Evolutionary conservation across 495 filamentous ascomycete genomes (phyloP).

Genomic region (Amphirosellinia nigrospora): DNA sequence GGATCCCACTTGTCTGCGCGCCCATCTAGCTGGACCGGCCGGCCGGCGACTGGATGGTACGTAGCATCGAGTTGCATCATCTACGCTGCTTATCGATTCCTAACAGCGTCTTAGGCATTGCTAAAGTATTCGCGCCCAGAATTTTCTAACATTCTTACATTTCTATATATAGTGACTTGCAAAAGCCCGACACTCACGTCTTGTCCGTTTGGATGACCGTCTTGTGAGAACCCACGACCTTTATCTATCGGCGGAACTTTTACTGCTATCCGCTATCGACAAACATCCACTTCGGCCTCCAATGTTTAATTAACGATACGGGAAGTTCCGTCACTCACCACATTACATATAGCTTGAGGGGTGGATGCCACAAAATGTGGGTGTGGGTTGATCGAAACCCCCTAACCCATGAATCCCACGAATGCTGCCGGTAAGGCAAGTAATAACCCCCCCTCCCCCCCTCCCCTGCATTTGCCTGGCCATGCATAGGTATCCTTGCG

Average conservation of each 20-base stretch:
- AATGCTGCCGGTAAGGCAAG: slow-evolving; percentile 16
- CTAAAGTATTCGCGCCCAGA: neutral
- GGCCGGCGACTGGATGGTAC: neutral
- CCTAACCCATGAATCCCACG: slow-evolving; percentile 15
- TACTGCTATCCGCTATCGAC: neutral
- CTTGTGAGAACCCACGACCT: neutral
- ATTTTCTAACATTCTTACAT: slow-evolving; percentile 10
- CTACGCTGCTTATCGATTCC: slow-evolving; percentile 11
- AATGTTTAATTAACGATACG: neutral
- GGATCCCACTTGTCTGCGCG: neutral
- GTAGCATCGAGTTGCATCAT: slow-evolving; percentile 12
- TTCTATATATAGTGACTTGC: slow-evolving; percentile 21
- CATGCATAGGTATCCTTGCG: slow-evolving; percentile 20
- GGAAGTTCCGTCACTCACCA: slow-evolving; percentile 2
- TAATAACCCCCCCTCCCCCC: too few species aligned
- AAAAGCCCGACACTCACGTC: neutral
- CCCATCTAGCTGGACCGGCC: slow-evolving; percentile 9
- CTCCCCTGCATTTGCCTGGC: slow-evolving; percentile 23
- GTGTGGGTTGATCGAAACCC: slow-evolving; percentile 13
- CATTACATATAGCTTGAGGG: slow-evolving; percentile 18
- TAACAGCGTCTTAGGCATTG: neutral
- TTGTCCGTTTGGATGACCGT: neutral
- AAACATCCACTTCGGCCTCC: slow-evolving; percentile 5
- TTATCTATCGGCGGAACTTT: neutral
- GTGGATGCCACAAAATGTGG: slow-evolving; percentile 7